A percentile compares a stretch with the other conserved stretches of the same genome.
Conservation (phyloP, 306 rosid species). For the Malus orientalis region DNA sequence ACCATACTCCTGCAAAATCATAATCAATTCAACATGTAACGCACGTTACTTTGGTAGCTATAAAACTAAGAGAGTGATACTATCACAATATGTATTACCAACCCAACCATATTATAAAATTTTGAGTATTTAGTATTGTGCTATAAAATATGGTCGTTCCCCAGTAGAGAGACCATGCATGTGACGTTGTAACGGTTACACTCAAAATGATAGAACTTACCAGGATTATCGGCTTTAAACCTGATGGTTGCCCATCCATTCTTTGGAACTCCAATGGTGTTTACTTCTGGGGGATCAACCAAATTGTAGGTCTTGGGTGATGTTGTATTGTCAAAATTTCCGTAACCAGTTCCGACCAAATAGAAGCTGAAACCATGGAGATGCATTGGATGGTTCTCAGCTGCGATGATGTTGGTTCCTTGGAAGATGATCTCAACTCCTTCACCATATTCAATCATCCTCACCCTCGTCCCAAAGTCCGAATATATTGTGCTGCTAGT, state of each 20-base stretch:
- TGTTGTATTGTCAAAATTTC: constrained; percentile 12
- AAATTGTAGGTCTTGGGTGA: constrained; percentile 18
- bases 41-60: not conserved
- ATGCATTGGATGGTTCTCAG: constrained; percentile 48
- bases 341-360: constrained; percentile 29
- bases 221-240: constrained; percentile 34
- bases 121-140: not conserved
- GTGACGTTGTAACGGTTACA: not conserved
- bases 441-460: constrained; percentile 17
- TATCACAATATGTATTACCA: not conserved
- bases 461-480: constrained; percentile 16
- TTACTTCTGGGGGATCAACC: constrained; percentile 24
- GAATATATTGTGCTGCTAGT: constrained; percentile 8
- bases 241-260: constrained; percentile 38
- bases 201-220: constrained; percentile 1
- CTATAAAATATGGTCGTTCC: not conserved
- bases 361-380: constrained; percentile 43
- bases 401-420: constrained; percentile 22
- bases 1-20: constrained; percentile 28
- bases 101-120: not conserved
- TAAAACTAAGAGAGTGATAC: not conserved
- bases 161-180: not conserved
- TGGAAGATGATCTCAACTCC: constrained; percentile 38
- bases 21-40: not conserved
- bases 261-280: constrained; percentile 25